Evolutionary conservation across 2,329 filamentous ascomycete species (phyloP), one percentile per base, ranked within the genome.

Genomic region (Aspergillus viridinutans): DNA sequence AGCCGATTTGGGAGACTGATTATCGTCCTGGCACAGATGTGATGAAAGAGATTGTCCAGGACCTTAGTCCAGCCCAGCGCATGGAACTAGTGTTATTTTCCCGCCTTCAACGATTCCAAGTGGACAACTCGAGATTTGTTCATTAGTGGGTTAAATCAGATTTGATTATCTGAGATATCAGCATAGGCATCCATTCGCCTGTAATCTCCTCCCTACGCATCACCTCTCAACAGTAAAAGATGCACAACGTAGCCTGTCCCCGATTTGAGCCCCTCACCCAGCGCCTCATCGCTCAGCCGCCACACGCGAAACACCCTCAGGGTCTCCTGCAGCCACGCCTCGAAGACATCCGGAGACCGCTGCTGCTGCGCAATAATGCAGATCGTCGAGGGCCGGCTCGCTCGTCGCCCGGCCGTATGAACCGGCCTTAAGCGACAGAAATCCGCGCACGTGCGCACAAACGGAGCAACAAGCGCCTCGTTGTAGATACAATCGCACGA

Each of bases 401-500:
- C 54, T 45, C 14, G 3, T 20, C 35, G 10, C 57, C 52, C 1
- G 65, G 61, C 26, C 32, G 59, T 40, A 38, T 67, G 70, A 0
- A 58, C 55, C 14, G 71, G 69, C 35, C 86, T 79, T 17, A 93
- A 73, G 9, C 76, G 76, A 72, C 91, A 96, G 25, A 86, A 81
- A 60, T 95, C 89, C 5, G 80, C 84, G 70, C 90, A 96, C 0
- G 90, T 89, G 65, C 87, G 83, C n/a, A 94, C 89, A 50, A 97
- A 84, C 0, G 92, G 91, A 47, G 83, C 78, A 25, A 97, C 84
- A 3, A 97, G 82, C 2, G 89, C 84, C 63, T 96, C 90, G 74
- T 97, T 99, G 79, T 95, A 99, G 64, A 99, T 88, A 73, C 92
- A 97, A 73, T 99, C 94, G 69, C 91, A 96, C 3, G 92, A 91